phyloP scores from a whole-genome alignment of 306 rosid genomes.

The Casuarina equisetifolia region DNA sequence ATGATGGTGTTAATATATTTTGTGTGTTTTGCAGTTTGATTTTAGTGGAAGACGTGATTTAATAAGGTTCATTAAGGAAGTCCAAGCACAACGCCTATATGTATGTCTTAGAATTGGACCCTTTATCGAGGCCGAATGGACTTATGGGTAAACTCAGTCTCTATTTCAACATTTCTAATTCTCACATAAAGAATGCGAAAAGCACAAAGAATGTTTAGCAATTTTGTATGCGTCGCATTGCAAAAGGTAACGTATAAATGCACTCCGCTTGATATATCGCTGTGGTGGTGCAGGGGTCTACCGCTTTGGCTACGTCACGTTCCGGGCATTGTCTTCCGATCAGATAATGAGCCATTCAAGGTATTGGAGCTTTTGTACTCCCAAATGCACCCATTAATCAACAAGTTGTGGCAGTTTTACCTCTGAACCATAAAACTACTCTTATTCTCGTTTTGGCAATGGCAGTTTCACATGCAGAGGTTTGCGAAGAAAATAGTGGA shows the following conservation, averaged over 20 bases:
- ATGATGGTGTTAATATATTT: neutral
- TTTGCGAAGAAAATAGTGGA: conserved; percentile 65
- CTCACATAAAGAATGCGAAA: no score
- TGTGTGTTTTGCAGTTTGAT: conserved; percentile 49
- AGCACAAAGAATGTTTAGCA: neutral
- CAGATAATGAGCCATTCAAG: conserved; percentile 78
- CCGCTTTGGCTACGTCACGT: conserved; percentile 81
- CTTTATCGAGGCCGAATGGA: conserved; percentile 80
- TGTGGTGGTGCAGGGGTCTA: conserved; percentile 58
- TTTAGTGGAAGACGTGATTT: conserved; percentile 68
- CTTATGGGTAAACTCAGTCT: conserved; percentile 56
- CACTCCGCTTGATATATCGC: no score
- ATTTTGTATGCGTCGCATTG: neutral
- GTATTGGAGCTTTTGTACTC: conserved; percentile 26
- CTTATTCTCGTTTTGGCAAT: conserved; percentile 15
- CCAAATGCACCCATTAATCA: neutral
- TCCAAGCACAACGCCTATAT: conserved; percentile 79
- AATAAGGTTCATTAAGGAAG: conserved; percentile 65
- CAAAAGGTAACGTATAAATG: no score
- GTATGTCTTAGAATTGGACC: conserved; percentile 88
- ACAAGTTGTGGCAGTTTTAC: no score
- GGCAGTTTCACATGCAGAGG: conserved; percentile 68
- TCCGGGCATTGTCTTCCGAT: conserved; percentile 68
- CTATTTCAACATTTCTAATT: neutral
- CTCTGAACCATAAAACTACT: no score